Evolutionary conservation across 1,139 yeast genomes (phyloP).

Genomic region (Nakaseomyces uthaithaninus): DNA sequence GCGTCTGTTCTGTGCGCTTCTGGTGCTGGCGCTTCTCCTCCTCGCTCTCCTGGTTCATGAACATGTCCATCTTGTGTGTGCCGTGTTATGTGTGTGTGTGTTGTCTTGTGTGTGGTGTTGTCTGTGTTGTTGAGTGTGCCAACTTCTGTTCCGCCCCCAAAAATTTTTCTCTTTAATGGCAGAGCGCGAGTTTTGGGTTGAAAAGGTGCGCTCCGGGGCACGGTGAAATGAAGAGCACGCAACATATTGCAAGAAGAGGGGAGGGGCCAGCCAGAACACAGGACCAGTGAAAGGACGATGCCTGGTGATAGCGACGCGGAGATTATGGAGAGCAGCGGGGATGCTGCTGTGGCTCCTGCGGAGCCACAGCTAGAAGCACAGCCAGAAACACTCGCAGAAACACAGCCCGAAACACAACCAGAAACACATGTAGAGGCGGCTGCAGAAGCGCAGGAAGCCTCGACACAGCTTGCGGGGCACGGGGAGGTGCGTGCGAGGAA

Average conservation of each 20-base stretch:
- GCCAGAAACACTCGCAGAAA: too few relatives aligned
- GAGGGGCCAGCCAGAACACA: too few relatives aligned
- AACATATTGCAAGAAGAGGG: too few relatives aligned
- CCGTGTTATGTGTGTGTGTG: neutral
- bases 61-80: conserved; percentile 42
- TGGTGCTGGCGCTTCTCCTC: conserved; percentile 73
- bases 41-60: conserved; percentile 66
- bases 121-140: neutral
- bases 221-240: too few relatives aligned
- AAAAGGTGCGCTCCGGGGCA: too few relatives aligned
- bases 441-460: neutral
- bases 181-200: too few relatives aligned
- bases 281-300: too few relatives aligned
- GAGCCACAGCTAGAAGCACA: neutral
- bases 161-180: too few relatives aligned
- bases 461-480: neutral
- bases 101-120: neutral
- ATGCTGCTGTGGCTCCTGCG: neutral
- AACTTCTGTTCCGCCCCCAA: too few relatives aligned
- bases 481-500: conserved; percentile 5
- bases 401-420: neutral
- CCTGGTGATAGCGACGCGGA: too few relatives aligned
- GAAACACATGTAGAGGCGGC: neutral
- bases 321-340: too few relatives aligned
- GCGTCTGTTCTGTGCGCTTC: conserved; percentile 56